Conservation (phyloP, 164 flowering plant genomes). For the Vitis rotundifolia region DNA sequence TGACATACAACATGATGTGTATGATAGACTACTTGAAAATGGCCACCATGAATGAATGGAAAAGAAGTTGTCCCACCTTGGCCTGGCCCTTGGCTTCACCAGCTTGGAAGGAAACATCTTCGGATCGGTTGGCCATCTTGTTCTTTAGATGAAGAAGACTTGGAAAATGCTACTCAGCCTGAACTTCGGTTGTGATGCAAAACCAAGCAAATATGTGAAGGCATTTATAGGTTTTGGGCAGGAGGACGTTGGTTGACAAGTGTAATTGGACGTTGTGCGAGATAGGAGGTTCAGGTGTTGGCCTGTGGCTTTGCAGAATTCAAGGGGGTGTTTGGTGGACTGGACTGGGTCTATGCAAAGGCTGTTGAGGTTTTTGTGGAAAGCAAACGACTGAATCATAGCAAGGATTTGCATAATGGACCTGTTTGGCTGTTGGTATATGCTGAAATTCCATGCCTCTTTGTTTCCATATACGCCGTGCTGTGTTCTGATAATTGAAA, state of each 20-base stretch:
- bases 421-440: not conserved
- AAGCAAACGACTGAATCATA: not conserved
- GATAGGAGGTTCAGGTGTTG: not conserved
- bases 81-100: constrained; percentile 13
- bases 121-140: constrained; percentile 1
- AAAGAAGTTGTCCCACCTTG: not conserved
- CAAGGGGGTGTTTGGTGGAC: not conserved
- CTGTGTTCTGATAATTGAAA: too few relatives aligned
- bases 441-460: too few relatives aligned
- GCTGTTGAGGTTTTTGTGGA: constrained; percentile 1
- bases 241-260: not conserved
- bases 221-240: constrained; percentile 1
- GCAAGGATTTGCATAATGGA: not conserved
- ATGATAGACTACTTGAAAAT: too few relatives aligned
- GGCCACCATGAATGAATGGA: too few relatives aligned
- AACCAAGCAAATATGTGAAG: not conserved
- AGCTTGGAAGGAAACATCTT: constrained; percentile 5
- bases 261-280: not conserved
- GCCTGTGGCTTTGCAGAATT: not conserved
- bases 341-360: not conserved
- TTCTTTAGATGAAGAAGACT: not conserved
- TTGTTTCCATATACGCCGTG: too few relatives aligned
- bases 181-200: not conserved
- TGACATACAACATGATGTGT: not conserved
- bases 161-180: too few relatives aligned